Evolutionary conservation across 148 eudicot genomes (phyloP), one percentile per base, ranked within the genome.

Genomic region (Amaranthus cruentus): DNA sequence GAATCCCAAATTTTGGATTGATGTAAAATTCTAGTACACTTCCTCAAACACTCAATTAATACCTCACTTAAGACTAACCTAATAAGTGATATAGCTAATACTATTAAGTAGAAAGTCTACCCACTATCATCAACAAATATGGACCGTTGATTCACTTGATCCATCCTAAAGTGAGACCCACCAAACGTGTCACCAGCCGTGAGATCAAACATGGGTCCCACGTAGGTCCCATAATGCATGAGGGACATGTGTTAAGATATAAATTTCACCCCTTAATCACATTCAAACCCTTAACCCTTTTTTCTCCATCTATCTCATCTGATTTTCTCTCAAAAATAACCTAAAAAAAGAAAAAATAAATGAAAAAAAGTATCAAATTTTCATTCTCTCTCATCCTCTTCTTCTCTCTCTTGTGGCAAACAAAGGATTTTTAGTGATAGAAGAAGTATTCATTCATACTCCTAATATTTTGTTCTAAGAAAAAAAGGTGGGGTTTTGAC

Each of bases 321-420:
- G 4, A 59, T 21, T 28, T 28, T 28, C 62, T 15, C 63, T 60
- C 3, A 15, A 15, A 42, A 21, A 5, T 18, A 21, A 3, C 42
- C 63, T 28, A 4, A 7, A 7, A 4, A 3, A 8, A 59, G 9
- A 28, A 60, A 28, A 21, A 60, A 28, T 28, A 28, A 28, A 60
- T 18, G 38, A 60, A 60, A 59, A 21, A 60, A 28, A 8, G 63
- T 60, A 28, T 60, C 46, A 28, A 28, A 0, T 28, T 60, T 28
- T 60, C 18, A 6, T 51, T 50, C 56, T 49, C 70, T 21, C 56
- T 50, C 70, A 18, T 38, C 3, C 7, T 46, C 14, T 12, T 9
- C 46, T 63, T 53, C 59, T 69, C 72, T 69, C 72, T 54, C 72
- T 3, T 54, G 60, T 69, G 72, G 72, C 72, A 66, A 66, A 12